Percentiles rank a stretch among this genome's conserved stretches.
These are phyloP conservation scores for Bromus sterilis DNA, from an alignment of 176 grass and related monocot genomes.

Conservation along the genomic window DNA sequence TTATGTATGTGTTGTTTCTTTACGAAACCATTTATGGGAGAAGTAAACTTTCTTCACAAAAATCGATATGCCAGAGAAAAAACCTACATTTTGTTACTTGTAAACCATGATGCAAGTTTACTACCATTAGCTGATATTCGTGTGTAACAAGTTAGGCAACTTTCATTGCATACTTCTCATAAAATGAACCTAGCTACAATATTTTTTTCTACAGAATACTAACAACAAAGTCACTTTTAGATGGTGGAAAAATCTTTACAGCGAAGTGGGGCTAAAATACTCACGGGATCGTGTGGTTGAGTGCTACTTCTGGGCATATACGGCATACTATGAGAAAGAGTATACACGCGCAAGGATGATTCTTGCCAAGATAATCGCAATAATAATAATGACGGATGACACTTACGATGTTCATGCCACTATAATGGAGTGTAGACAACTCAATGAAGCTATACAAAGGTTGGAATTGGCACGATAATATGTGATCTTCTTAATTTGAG, in stretches of 20 bases:
- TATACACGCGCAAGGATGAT: conserved; percentile 29
- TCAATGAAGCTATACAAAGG: conserved; percentile 42
- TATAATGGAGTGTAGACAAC: conserved; percentile 18
- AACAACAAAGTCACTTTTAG: conserved; percentile 5
- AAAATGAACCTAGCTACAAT: neutral
- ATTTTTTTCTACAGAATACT: neutral
- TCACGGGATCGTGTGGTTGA: conserved; percentile 33
- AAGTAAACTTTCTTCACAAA: neutral
- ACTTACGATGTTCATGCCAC: conserved; percentile 36
- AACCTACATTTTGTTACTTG: neutral
- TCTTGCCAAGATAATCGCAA: conserved; percentile 21
- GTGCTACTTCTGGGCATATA: conserved; percentile 30
- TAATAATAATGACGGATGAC: conserved; percentile 34
- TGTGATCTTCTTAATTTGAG: neutral
- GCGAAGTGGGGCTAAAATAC: conserved; percentile 12
- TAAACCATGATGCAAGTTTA: neutral
- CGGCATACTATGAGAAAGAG: conserved; percentile 27
- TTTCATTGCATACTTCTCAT: neutral
- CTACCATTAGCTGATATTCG: neutral
- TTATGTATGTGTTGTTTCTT: neutral
- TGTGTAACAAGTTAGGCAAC: neutral
- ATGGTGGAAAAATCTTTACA: conserved; percentile 41
- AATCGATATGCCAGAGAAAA: neutral
- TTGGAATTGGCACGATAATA: neutral
- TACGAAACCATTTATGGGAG: neutral